A percentile compares a stretch with the other conserved stretches of the same genome.
Conservation (phyloP, 1,139 yeast species). For the Scheffersomyces parashehatae region DNA sequence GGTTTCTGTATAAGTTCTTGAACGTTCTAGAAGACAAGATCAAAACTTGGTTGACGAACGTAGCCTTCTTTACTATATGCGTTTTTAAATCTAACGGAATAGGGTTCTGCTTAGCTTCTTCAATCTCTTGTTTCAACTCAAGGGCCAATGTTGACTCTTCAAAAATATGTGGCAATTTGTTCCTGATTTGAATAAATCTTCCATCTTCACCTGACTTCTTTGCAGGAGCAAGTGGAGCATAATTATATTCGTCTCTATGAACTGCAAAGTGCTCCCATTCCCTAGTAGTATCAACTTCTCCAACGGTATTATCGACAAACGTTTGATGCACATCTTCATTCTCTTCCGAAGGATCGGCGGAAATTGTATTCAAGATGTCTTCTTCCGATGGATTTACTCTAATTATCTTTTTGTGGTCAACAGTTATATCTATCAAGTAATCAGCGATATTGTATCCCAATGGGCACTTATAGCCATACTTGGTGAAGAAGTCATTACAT, state of each 20-base stretch:
- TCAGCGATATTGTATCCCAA: constrained; percentile 92
- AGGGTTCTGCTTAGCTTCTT: constrained; percentile 32
- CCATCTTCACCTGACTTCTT: constrained; percentile 26
- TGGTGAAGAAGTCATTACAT: constrained; percentile 71
- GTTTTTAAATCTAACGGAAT: constrained; percentile 35
- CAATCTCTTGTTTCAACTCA: constrained; percentile 52
- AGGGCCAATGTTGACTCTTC: constrained; percentile 50
- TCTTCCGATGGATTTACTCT: constrained; percentile 17
- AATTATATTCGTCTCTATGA: constrained; percentile 71
- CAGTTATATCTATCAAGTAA: constrained; percentile 85
- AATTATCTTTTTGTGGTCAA: constrained; percentile 49
- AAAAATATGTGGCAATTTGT: constrained; percentile 42
- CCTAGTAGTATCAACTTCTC: constrained; percentile 59
- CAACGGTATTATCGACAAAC: constrained; percentile 28
- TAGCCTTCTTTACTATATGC: constrained; percentile 50
- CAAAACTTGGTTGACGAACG: constrained; percentile 59
- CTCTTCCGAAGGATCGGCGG: constrained; percentile 20
- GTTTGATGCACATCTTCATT: constrained; percentile 39
- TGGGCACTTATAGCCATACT: constrained; percentile 82
- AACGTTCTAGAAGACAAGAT: constrained; percentile 84
- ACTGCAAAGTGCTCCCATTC: constrained; percentile 91
- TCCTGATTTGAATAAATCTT: constrained; percentile 31
- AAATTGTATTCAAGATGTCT: constrained; percentile 23
- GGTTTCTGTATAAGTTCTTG: constrained; percentile 89
- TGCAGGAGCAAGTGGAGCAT: constrained; percentile 17